phyloP scores from a whole-genome alignment of 495 filamentous ascomycete genomes.

The Aspergillus haitiensis region DNA sequence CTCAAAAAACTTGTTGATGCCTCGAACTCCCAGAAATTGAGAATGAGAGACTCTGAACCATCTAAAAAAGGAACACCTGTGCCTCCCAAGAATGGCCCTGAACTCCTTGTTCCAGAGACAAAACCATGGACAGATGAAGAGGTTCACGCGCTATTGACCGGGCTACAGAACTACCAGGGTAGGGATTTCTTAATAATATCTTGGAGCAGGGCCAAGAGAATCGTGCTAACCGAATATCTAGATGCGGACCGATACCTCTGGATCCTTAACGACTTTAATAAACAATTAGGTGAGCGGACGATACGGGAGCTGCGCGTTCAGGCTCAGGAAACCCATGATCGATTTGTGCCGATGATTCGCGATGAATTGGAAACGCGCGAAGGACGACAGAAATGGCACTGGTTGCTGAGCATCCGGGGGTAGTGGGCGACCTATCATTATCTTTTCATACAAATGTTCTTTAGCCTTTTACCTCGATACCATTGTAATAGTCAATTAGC shows the following conservation, averaged over 20 bases:
- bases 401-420: constrained; percentile 22
- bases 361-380: constrained; percentile 18
- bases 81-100: too few relatives aligned
- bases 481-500: too few relatives aligned
- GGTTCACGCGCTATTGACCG: constrained; percentile 19
- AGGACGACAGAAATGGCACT: constrained; percentile 29
- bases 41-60: neutral
- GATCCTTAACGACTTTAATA: constrained; percentile 18
- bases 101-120: too few relatives aligned
- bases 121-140: constrained; percentile 25
- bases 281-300: constrained; percentile 18
- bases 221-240: constrained; percentile 1
- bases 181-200: neutral
- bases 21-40: neutral
- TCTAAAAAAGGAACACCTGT: neutral
- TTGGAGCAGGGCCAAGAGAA: neutral
- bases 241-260: constrained; percentile 22
- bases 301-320: constrained; percentile 20
- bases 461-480: too few relatives aligned
- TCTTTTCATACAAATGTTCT: too few relatives aligned
- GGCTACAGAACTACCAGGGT: constrained; percentile 27
- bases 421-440: neutral
- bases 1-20: constrained; percentile 18
- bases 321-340: constrained; percentile 11
- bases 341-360: neutral